These are phyloP conservation scores for Acanthamoeba culbertsoni DNA, from an alignment of 208 protist genomes.

Conservation along the genomic window DNA sequence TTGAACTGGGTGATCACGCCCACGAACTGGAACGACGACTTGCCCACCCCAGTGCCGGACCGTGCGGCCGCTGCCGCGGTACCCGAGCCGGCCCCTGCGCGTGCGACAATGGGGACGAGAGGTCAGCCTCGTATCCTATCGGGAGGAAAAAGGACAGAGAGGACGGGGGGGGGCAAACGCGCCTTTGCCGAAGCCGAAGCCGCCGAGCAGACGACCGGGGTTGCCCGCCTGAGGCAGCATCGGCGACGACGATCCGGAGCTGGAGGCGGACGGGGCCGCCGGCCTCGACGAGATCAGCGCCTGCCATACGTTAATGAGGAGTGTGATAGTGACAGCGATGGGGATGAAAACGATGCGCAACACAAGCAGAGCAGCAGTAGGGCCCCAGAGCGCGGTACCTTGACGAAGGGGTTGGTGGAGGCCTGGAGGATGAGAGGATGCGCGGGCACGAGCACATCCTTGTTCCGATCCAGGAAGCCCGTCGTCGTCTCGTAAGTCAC, in stretches of 20 bases:
- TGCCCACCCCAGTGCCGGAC: background rate
- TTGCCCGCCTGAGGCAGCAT: background rate
- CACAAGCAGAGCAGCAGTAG: background rate
- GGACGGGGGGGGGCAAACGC: too few species aligned
- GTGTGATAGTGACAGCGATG: background rate
- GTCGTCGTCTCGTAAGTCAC: constrained; percentile 6
- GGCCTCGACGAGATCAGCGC: background rate
- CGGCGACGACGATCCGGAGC: background rate
- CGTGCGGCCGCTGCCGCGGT: background rate
- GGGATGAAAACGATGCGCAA: too few species aligned
- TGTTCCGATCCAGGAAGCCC: constrained; percentile 85
- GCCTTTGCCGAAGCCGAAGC: background rate
- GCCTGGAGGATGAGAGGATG: constrained; percentile 19
- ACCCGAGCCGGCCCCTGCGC: background rate
- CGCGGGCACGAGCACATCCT: constrained; percentile 66
- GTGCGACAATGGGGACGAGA: background rate
- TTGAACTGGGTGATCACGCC: background rate
- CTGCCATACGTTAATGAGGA: too few species aligned
- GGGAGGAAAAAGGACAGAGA: background rate
- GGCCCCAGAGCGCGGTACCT: background rate
- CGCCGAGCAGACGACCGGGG: background rate
- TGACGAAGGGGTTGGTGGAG: constrained; percentile 18
- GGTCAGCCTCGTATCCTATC: background rate
- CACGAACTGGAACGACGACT: background rate
- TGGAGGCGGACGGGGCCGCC: background rate